Base-by-base conservation (phyloP, 768 basidiomycete genomes). In the Boletus coccyginus region DNA sequence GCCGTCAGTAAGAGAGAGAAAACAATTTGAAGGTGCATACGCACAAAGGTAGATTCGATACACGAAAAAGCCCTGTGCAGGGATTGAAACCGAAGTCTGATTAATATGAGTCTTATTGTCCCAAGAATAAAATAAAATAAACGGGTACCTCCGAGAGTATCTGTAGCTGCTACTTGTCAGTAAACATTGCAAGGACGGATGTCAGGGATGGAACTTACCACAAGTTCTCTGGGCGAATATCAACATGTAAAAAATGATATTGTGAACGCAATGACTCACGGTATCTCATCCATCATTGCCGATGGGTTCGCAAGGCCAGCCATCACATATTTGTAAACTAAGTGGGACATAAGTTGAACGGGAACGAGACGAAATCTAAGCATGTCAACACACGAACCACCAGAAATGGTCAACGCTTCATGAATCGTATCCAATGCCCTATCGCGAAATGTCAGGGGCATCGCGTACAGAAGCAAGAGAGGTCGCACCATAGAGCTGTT, bases 401-500 rank as follows among this genome's bases (percentile, higher is more conserved):
- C 57, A 6, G 36, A 5, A 8, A 62, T 7, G n/a, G 5, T 43
- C 10, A 62, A 32, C 5, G n/a, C 47, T 35, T 52, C 52, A 9
- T 62, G 56, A 9, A 59, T 13, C n/a, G 61, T 63, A 24, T 58
- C 16, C 14, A 60, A 35, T 10, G 17, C 38, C 58, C 62, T 62
- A 33, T 33, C 13, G 10, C 3, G 5, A 52, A 32, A 2, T 5
- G 29, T 52, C 13, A 32, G 16, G 17, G 12, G 24, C 1, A 4
- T 17, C 11, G 7, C 3, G 7, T 19, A n/a, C 14, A 1, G 7
- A 24, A 14, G 16, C 7, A 36, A 24, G 3, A 24, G 3, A 17
- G 5, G 6, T 0, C 13, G 10, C 21, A 63, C 62, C 62, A 62
- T 16, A 62, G 2, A 21, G 7, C 47, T 27, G 40, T 44, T 3